These are phyloP conservation scores for Aspergillus pseudonomiae DNA, from an alignment of 2,329 filamentous ascomycete species.

Conservation along the genomic window DNA sequence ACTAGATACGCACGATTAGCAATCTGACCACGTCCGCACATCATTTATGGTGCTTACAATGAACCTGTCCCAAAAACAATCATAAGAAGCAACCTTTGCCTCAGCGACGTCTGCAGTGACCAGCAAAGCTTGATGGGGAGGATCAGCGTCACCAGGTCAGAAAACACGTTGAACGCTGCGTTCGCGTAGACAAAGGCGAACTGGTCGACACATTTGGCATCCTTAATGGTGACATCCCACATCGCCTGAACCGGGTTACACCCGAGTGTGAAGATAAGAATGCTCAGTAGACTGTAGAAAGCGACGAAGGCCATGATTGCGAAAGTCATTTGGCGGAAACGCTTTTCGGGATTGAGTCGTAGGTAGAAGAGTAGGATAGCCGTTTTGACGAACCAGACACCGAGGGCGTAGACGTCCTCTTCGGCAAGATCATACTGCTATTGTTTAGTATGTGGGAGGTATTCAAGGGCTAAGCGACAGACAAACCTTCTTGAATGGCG, in stretches of 20 bases:
- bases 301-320: slow-evolving; percentile 22
- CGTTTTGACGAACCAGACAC: slow-evolving; percentile 23
- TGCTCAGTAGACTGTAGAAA: slow-evolving; percentile 19
- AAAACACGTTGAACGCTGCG: slow-evolving; percentile 18
- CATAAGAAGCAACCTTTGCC: slow-evolving; percentile 13
- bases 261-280: slow-evolving; percentile 19
- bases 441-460: background rate
- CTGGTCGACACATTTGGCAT: slow-evolving; percentile 16
- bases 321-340: slow-evolving; percentile 21
- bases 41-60: background rate
- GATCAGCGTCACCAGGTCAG: slow-evolving; percentile 15
- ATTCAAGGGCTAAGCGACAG: background rate
- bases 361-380: slow-evolving; percentile 24
- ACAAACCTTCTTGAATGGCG: slow-evolving; percentile 17
- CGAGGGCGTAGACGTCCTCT: slow-evolving; percentile 17
- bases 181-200: slow-evolving; percentile 19
- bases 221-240: slow-evolving; percentile 19
- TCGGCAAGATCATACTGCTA: slow-evolving; percentile 17
- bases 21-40: background rate
- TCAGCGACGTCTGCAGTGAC: slow-evolving; percentile 13
- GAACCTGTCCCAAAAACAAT: slow-evolving; percentile 17
- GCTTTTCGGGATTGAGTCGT: slow-evolving; percentile 20
- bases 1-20: background rate
- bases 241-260: slow-evolving; percentile 17
- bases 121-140: slow-evolving; percentile 17